Base-by-base conservation (phyloP, 2,329 filamentous ascomycete genomes). In the Verticillium nonalfalfae region DNA sequence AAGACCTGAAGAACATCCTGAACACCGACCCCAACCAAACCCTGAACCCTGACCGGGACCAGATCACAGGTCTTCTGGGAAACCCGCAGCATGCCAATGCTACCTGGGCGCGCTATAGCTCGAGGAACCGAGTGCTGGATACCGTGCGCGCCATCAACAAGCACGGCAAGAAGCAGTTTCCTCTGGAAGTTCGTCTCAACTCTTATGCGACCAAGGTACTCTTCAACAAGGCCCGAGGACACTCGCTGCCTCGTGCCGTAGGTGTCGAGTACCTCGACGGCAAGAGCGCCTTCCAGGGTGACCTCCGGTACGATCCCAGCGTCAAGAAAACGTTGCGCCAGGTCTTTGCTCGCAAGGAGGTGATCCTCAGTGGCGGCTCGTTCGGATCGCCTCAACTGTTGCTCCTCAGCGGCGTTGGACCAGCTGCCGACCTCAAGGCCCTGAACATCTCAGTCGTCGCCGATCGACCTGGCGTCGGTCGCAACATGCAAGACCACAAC, bases 321-420 rank as follows among this genome's bases (percentile, higher is more conserved):
- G 59, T 60, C 26, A 66, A 7, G 59, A 68, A 45, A 61, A 68
- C 59, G 60, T 58, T 57, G 7, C 66, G 65, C 34, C 64, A 62
- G 4, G 68, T 74, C 39, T 66, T 67, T 9, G 72, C 71, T 9
- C 68, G 67, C 39, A 73, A 73, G 31, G 81, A 84, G 64, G 76
- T 84, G 15, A 82, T 84, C 50, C 62, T 84, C 11, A 75, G 77
- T 0, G 79, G 78, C 1, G 81, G 82, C 13, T 71, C 76, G 2
- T 80, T 82, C 67, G 81, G 82, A 68, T 77, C 78, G 3, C 81
- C 81, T 0, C 79, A 82, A 63, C 73, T 84, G 4, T 76, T 85
- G 3, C 79, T 81, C 69, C 73, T 83, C 0, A 81, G 78, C 56
- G 81, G 82, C 9, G 73, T 84, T 33, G 81, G 81, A 0, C 75